Conservation (phyloP, 2,329 filamentous ascomycete species). For the Arthrobotrys pseudoclavata region DNA sequence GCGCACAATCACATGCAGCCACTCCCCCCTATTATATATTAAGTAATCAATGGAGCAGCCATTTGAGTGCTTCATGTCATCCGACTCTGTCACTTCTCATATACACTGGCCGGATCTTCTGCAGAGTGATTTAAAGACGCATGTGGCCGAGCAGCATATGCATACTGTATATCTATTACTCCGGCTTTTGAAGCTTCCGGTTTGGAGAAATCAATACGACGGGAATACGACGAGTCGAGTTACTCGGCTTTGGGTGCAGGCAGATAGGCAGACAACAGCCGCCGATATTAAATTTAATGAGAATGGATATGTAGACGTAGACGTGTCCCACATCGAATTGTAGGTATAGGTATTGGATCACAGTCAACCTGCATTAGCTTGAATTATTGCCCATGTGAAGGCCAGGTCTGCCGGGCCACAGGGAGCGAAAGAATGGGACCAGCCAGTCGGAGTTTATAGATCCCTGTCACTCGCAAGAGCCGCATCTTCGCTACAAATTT, state of each 20-base stretch:
- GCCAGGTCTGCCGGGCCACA: too few species aligned
- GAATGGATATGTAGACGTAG: too few species aligned
- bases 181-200: neutral
- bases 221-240: neutral
- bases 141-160: slow-evolving; percentile 6
- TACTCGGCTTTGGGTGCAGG: neutral
- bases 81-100: slow-evolving; percentile 20
- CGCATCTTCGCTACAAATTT: slow-evolving; percentile 41
- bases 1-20: slow-evolving; percentile 30
- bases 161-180: neutral
- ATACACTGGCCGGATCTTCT: too few species aligned
- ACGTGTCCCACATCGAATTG: too few species aligned
- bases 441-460: slow-evolving; percentile 30
- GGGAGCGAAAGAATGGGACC: neutral
- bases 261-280: neutral
- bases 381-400: neutral
- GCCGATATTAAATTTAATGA: neutral
- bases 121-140: neutral
- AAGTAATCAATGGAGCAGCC: neutral
- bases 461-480: slow-evolving; percentile 26
- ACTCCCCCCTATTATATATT: neutral
- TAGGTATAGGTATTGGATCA: neutral
- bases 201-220: slow-evolving; percentile 6
- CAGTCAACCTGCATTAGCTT: slow-evolving; percentile 8
- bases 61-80: neutral